Evolutionary conservation across 495 filamentous ascomycete genomes (phyloP).

Genomic region (Jackrogersella multiformis): DNA sequence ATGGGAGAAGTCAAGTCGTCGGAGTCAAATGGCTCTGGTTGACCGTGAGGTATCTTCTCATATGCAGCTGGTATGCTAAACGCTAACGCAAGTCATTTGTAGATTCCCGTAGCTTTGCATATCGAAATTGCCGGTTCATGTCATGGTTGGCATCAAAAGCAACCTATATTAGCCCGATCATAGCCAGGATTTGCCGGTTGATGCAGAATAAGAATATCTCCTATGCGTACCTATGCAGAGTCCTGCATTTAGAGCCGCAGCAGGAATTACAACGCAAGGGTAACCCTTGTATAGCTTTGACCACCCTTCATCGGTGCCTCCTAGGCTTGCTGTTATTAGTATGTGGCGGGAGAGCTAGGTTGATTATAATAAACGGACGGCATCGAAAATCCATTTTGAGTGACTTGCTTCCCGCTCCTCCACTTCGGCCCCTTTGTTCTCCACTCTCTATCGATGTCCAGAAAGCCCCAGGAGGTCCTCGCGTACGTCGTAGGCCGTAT

Average conservation of each 20-base stretch:
- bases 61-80: background rate
- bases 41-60: background rate
- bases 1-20: background rate
- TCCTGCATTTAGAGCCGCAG: conserved; percentile 31
- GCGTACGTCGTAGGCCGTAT: conserved; percentile 19
- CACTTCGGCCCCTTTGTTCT: conserved; percentile 44
- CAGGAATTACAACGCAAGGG: conserved; percentile 13
- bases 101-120: conserved; percentile 16
- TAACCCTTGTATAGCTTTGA: conserved; percentile 26
- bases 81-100: conserved; percentile 8
- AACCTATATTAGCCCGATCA: conserved; percentile 2
- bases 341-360: conserved; percentile 5
- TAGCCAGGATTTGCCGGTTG: conserved; percentile 3
- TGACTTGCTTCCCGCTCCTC: conserved; percentile 47
- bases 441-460: conserved; percentile 39
- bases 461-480: conserved; percentile 18
- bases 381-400: conserved; percentile 39
- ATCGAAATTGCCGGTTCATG: conserved; percentile 1
- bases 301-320: conserved; percentile 14
- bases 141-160: background rate
- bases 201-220: conserved; percentile 10
- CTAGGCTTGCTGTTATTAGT: background rate
- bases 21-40: background rate
- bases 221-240: conserved; percentile 1
- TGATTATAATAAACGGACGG: conserved; percentile 18